A percentile compares a stretch with the other conserved stretches of the same genome.
phyloP scores from a whole-genome alignment of 805 yeast species.

The Blastobotrys americana region DNA sequence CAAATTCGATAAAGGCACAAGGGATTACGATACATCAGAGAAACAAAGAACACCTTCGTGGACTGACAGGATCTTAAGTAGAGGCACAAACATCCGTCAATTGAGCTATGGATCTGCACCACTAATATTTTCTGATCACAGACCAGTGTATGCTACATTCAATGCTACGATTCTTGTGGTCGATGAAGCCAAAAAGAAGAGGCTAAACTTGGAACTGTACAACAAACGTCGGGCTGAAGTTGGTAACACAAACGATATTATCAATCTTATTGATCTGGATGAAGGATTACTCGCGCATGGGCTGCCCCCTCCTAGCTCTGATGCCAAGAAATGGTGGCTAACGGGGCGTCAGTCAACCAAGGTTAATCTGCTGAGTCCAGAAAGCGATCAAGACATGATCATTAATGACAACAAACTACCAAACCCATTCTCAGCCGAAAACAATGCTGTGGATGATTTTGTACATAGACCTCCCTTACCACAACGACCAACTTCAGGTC shows the following conservation, averaged over 20 bases:
- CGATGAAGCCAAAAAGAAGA: conserved; percentile 53
- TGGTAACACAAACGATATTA: conserved; percentile 29
- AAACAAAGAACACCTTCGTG: conserved; percentile 92
- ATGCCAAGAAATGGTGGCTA: conserved; percentile 84
- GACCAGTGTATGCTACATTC: conserved; percentile 84
- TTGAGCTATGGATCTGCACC: conserved; percentile 62
- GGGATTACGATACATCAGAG: conserved; percentile 78
- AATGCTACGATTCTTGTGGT: conserved; percentile 57
- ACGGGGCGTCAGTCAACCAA: conserved; percentile 70
- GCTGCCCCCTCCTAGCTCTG: conserved; percentile 87
- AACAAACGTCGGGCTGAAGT: conserved; percentile 43
- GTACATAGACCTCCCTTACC: conserved; percentile 27
- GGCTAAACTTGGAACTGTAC: conserved; percentile 52
- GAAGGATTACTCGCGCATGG: conserved; percentile 30
- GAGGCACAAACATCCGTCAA: conserved; percentile 53
- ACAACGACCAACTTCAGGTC: conserved; percentile 6
- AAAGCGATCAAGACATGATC: conserved; percentile 35
- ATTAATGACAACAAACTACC: conserved; percentile 63
- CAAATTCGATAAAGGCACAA: conserved; percentile 81
- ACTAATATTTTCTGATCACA: conserved; percentile 74
- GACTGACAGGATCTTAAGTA: conserved; percentile 82
- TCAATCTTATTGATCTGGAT: conserved; percentile 22
- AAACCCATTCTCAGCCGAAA: conserved; percentile 59
- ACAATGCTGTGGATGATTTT: conserved; percentile 47
- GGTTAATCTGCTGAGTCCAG: conserved; percentile 44